These are phyloP conservation scores for Cystobasidium pallidum DNA, from an alignment of 1,284 basidiomycete species.

Conservation along the genomic window DNA sequence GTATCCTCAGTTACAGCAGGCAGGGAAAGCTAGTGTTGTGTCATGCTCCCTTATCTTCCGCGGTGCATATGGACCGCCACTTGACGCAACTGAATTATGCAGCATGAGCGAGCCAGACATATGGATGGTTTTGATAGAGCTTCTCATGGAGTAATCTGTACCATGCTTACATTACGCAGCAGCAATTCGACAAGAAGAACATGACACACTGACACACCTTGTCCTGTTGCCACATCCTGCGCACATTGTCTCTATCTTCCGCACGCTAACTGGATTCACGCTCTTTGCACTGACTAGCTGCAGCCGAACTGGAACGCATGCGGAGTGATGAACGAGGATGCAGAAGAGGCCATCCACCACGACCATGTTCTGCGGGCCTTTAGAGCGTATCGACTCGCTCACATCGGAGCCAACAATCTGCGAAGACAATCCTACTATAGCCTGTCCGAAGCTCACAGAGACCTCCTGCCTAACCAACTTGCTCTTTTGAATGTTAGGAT, in stretches of 20 bases:
- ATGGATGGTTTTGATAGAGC: too few species aligned
- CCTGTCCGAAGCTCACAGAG: conserved; percentile 14
- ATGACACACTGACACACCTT: background rate
- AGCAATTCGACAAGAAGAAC: too few species aligned
- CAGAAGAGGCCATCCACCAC: conserved; percentile 34
- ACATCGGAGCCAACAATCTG: conserved; percentile 34
- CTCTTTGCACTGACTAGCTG: background rate
- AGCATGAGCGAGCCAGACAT: too few species aligned
- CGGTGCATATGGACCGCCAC: too few species aligned
- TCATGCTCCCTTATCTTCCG: too few species aligned
- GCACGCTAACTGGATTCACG: too few species aligned
- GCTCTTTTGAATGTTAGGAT: conserved; percentile 25
- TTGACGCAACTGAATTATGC: too few species aligned
- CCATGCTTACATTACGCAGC: too few species aligned
- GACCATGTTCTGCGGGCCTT: conserved; percentile 39
- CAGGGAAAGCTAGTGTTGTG: too few species aligned
- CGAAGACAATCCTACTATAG: conserved; percentile 35
- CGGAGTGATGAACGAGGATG: background rate
- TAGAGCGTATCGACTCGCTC: conserved; percentile 27
- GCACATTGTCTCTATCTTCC: background rate
- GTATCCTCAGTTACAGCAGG: too few species aligned
- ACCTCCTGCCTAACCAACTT: conserved; percentile 20
- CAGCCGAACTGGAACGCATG: background rate
- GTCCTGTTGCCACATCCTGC: conserved; percentile 4
- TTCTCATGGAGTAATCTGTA: too few species aligned